These are phyloP conservation scores for Bolboschoenoplectus hybrid DNA, from an alignment of 202 grass and related monocot genomes.

Conservation along the genomic window DNA sequence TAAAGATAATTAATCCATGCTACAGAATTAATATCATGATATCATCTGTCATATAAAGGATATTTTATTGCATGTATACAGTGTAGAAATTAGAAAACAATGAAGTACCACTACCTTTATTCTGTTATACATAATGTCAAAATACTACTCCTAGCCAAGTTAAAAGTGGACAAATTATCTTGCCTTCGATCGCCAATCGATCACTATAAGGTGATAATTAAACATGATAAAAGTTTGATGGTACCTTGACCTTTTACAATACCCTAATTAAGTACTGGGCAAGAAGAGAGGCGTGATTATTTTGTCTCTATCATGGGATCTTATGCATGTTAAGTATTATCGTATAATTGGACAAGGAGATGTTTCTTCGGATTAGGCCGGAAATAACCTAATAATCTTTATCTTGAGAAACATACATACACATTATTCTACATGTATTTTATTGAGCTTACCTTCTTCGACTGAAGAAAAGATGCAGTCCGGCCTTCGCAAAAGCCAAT, in stretches of 20 bases:
- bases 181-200: neutral
- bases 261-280: neutral
- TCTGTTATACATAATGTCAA: neutral
- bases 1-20: neutral
- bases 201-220: neutral
- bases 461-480: constrained; percentile 44
- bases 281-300: neutral
- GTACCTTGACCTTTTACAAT: neutral
- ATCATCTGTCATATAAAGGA: neutral
- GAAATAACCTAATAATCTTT: neutral
- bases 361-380: neutral
- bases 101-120: neutral
- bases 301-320: neutral
- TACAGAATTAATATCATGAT: neutral
- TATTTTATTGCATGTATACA: constrained; percentile 9
- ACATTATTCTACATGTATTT: neutral
- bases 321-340: neutral
- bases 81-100: neutral
- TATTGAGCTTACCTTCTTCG: constrained; percentile 31
- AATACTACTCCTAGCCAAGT: neutral
- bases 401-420: neutral
- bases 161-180: neutral
- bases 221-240: neutral
- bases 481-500: constrained; percentile 53
- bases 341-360: neutral